Conservation (phyloP, 2,329 filamentous ascomycete species). For the Sporothrix brasiliensis region DNA sequence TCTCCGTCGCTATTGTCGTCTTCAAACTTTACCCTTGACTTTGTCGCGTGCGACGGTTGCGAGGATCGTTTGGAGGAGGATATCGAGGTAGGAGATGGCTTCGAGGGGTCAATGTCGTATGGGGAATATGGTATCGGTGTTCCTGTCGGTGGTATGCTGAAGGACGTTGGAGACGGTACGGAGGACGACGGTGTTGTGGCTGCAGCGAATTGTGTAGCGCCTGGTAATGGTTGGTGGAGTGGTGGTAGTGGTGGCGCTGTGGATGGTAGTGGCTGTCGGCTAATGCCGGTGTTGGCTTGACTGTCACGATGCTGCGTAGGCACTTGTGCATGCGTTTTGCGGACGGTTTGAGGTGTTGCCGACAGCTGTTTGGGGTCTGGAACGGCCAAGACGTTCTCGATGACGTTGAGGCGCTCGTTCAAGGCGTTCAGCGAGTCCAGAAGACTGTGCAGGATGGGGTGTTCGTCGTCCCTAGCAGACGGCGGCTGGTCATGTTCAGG, state of each 20-base stretch:
- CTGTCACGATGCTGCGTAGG: background rate
- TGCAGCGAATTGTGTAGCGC: background rate
- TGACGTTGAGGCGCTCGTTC: conserved; percentile 41
- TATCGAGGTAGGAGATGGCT: background rate
- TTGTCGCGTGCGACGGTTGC: background rate
- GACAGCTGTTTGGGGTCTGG: conserved; percentile 22
- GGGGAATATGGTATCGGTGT: background rate
- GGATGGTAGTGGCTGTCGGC: background rate
- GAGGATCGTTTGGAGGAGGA: conserved; percentile 13
- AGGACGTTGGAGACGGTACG: background rate
- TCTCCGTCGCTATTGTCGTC: conserved; percentile 15
- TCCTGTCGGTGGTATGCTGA: background rate
- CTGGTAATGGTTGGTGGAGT: background rate
- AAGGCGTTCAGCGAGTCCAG: conserved; percentile 41
- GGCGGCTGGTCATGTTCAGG: background rate
- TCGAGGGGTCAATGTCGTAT: background rate
- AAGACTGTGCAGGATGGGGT: conserved; percentile 35
- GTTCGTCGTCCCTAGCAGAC: conserved; percentile 31
- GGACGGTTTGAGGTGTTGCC: background rate
- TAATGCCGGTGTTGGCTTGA: background rate
- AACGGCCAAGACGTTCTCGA: conserved; percentile 38
- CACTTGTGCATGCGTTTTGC: background rate
- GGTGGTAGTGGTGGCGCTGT: background rate
- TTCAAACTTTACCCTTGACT: conserved; percentile 4
- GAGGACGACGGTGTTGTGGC: background rate